Conservation (phyloP, 2,329 filamentous ascomycete genomes). For the Emydomyces testavorans region DNA sequence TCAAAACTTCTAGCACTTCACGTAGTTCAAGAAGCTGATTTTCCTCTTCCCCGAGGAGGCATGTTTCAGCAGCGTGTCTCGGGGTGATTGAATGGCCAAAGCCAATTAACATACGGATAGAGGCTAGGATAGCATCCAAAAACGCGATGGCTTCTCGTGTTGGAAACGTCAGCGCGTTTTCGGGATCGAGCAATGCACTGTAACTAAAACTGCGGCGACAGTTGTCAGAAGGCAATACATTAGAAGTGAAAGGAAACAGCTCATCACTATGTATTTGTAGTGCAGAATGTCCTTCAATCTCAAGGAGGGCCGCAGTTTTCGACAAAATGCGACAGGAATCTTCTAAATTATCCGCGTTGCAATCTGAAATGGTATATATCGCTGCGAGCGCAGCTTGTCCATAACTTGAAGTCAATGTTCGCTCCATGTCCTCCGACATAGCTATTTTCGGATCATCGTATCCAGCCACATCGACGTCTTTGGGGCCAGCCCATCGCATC, state of each 20-base stretch:
- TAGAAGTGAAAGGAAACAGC: conserved; percentile 25
- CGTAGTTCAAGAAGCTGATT: conserved; percentile 44
- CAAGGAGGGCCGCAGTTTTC: conserved; percentile 41
- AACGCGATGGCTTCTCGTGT: conserved; percentile 32
- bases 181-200: conserved; percentile 29
- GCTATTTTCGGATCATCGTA: conserved; percentile 36
- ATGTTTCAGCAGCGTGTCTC: conserved; percentile 37
- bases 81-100: conserved; percentile 31
- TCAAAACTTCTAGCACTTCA: conserved; percentile 41
- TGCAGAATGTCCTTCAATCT: conserved; percentile 38
- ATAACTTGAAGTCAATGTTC: conserved; percentile 28
- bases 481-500: conserved; percentile 48
- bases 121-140: conserved; percentile 32
- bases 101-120: conserved; percentile 30
- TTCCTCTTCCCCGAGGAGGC: conserved; percentile 42
- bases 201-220: conserved; percentile 33
- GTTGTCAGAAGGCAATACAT: conserved; percentile 26
- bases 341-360: conserved; percentile 36
- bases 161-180: conserved; percentile 35
- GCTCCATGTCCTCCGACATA: conserved; percentile 7
- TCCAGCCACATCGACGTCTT: conserved; percentile 48
- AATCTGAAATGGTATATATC: conserved; percentile 44
- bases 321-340: conserved; percentile 40
- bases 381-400: conserved; percentile 49
- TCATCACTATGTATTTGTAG: conserved; percentile 18